Percentiles rank a stretch among this genome's conserved stretches.
Conservation (phyloP, 768 basidiomycete genomes). For the Lyophyllum decastes region DNA sequence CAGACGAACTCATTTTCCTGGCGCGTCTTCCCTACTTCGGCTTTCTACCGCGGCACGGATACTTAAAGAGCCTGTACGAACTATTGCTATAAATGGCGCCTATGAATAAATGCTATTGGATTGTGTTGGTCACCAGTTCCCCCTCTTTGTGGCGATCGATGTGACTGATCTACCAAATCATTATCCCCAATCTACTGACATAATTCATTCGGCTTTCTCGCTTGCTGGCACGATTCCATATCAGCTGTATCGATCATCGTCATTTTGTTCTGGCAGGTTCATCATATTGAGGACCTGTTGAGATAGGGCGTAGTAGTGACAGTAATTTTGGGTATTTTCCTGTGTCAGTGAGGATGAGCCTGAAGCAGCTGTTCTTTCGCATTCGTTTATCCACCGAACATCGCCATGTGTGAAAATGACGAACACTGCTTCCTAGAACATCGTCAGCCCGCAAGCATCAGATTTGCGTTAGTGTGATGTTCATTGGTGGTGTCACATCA, state of each 20-base stretch:
- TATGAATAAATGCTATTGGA: neutral
- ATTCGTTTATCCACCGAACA: neutral
- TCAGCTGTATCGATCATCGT: constrained; percentile 4
- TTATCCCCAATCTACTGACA: neutral
- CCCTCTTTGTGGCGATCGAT: neutral
- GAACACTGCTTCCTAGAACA: neutral
- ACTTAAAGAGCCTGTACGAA: neutral
- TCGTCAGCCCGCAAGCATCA: neutral
- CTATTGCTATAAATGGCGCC: neutral
- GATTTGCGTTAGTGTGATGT: neutral
- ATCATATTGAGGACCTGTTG: neutral
- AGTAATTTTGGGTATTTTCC: neutral
- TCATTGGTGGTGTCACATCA: constrained; percentile 14
- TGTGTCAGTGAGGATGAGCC: neutral
- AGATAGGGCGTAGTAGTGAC: neutral
- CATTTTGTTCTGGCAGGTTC: neutral
- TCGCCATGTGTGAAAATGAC: neutral
- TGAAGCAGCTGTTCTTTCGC: neutral
- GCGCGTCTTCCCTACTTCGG: neutral
- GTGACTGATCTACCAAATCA: constrained; percentile 1
- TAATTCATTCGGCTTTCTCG: neutral
- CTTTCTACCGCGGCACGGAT: neutral
- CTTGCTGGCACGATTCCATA: neutral
- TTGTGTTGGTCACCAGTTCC: neutral
- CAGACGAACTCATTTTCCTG: neutral